Conservation (phyloP, 179 eudicot species). For the Heliamphora ciliata region DNA sequence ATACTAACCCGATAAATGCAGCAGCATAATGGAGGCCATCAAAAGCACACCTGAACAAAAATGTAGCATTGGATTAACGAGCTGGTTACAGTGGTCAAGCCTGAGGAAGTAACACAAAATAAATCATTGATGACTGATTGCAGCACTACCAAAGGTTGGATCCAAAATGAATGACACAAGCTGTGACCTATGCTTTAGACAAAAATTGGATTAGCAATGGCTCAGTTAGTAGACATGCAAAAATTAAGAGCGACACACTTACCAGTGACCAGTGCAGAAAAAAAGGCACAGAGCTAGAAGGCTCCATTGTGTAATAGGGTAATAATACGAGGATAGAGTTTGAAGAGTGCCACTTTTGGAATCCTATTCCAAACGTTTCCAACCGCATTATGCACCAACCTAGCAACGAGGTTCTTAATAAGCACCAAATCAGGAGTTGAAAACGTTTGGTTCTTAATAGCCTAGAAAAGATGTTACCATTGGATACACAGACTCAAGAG, state of each 20-base stretch:
- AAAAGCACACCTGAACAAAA: conserved; percentile 80
- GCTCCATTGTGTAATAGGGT: conserved; percentile 83
- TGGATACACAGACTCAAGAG: no score
- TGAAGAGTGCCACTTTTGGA: conserved; percentile 22
- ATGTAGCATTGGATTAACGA: neutral
- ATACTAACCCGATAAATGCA: conserved; percentile 86
- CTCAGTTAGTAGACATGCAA: conserved; percentile 9
- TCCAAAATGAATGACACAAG: conserved; percentile 8
- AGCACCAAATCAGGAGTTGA: conserved; percentile 11
- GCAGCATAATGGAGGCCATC: conserved; percentile 95
- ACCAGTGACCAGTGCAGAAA: conserved; percentile 97
- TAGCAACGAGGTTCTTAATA: conserved; percentile 22
- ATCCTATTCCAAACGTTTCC: conserved; percentile 42
- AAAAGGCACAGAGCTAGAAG: conserved; percentile 66
- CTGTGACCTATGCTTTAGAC: neutral
- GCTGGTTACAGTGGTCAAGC: neutral
- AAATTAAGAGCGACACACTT: conserved; percentile 15
- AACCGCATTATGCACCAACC: conserved; percentile 72
- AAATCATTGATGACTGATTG: no score
- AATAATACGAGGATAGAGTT: conserved; percentile 36
- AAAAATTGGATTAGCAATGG: neutral
- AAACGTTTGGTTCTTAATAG: no score
- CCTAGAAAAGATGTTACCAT: no score
- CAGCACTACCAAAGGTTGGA: neutral
- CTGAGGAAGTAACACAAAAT: neutral